Evolutionary conservation across 306 rosid genomes (phyloP).

Genomic region (Quillaja saponaria): DNA sequence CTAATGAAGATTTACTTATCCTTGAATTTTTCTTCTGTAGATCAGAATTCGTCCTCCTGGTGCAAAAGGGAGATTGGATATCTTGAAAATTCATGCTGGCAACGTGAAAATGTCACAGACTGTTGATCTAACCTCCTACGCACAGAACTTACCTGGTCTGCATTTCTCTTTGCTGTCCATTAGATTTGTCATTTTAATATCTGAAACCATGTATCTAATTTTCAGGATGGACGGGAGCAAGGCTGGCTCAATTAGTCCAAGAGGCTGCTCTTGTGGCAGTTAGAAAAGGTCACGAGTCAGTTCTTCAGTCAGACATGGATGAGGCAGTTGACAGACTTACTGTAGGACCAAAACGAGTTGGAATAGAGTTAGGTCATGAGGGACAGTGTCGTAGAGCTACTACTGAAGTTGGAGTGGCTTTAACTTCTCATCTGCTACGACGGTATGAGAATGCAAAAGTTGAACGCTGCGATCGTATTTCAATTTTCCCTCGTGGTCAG

Average conservation of each 20-base stretch:
- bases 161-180: slow-evolving; percentile 15
- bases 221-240: slow-evolving; percentile 96
- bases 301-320: slow-evolving; percentile 89
- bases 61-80: slow-evolving; percentile 84
- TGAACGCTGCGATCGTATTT: slow-evolving; percentile 87
- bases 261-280: slow-evolving; percentile 99
- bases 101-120: slow-evolving; percentile 92
- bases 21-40: slow-evolving; percentile 48
- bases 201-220: slow-evolving; percentile 32
- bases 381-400: slow-evolving; percentile 97
- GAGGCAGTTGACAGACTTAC: slow-evolving; percentile 97
- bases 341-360: slow-evolving; percentile 82
- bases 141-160: slow-evolving; percentile 89
- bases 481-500: slow-evolving; percentile 96
- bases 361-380: slow-evolving; percentile 73
- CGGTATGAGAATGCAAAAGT: slow-evolving; percentile 76
- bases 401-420: slow-evolving; percentile 87
- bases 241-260: slow-evolving; percentile 89
- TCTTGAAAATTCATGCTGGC: slow-evolving; percentile 86
- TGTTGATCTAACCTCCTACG: slow-evolving; percentile 82
- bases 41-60: slow-evolving; percentile 84
- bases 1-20: slow-evolving; percentile 22
- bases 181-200: slow-evolving; percentile 25
- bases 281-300: slow-evolving; percentile 76
- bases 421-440: slow-evolving; percentile 90